Conservation (phyloP, 352 stramenopile species). For the Sclerospora graminicola region DNA sequence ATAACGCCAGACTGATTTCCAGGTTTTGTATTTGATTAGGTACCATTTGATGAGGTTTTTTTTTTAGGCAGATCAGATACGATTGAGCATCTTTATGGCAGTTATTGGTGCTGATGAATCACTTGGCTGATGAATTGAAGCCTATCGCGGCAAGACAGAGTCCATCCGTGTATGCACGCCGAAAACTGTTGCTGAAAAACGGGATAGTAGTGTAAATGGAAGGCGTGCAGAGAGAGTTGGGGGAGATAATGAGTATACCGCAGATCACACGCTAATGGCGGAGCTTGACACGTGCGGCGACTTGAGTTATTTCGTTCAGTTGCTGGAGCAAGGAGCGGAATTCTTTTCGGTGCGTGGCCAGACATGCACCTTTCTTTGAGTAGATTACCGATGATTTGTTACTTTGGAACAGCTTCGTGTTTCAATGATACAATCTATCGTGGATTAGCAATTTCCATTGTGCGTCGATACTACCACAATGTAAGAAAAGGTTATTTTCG, state of each 20-base stretch:
- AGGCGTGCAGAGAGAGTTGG: too few species aligned
- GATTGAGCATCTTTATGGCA: conserved; percentile 53
- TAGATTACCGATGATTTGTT: background rate
- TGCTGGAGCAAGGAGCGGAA: too few species aligned
- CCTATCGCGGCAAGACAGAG: conserved; percentile 27
- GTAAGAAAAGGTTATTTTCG: conserved; percentile 17
- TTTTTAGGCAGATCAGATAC: conserved; percentile 45
- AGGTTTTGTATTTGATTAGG: too few species aligned
- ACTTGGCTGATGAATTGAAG: too few species aligned
- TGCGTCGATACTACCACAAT: conserved; percentile 42
- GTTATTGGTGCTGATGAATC: too few species aligned
- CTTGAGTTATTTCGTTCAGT: too few species aligned
- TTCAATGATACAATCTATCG: conserved; percentile 71
- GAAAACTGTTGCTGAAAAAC: conserved; percentile 2
- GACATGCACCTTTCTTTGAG: background rate
- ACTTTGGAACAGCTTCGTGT: conserved; percentile 35
- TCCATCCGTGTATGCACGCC: conserved; percentile 13
- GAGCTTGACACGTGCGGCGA: too few species aligned
- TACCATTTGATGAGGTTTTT: conserved; percentile 57
- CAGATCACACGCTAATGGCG: too few species aligned
- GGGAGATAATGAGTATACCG: conserved; percentile 5
- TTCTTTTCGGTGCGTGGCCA: conserved; percentile 34
- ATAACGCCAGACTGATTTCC: background rate
- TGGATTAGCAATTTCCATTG: too few species aligned
- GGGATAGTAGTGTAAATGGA: conserved; percentile 2